phyloP scores from a whole-genome alignment of 192 early-diverging fungal species.

The Cladochytrium replicatum region DNA sequence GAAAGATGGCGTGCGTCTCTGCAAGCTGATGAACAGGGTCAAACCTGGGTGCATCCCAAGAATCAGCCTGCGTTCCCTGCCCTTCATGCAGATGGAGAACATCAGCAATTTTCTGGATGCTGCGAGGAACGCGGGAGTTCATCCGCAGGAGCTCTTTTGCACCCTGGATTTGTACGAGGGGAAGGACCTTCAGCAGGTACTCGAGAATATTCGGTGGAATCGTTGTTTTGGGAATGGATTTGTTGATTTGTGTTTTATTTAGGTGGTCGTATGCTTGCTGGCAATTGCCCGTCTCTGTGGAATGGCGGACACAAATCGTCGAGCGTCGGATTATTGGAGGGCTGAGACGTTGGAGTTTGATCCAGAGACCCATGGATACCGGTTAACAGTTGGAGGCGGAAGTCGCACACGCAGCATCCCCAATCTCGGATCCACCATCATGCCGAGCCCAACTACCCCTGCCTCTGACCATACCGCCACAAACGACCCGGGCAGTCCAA shows the following conservation, averaged over 20 bases:
- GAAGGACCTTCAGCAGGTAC: constrained; percentile 31
- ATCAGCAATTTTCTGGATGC: constrained; percentile 65
- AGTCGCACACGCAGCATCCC: no score
- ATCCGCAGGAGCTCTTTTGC: constrained; percentile 58
- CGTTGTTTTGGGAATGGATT: constrained; percentile 23
- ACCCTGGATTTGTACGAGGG: constrained; percentile 57
- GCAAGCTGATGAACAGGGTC: constrained; percentile 66
- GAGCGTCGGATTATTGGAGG: no score
- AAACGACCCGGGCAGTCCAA: no score
- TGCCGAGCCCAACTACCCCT: no score
- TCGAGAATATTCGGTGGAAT: constrained; percentile 26
- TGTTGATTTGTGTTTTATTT: constrained; percentile 2
- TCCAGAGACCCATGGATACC: no score
- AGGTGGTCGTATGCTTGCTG: neutral
- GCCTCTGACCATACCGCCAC: no score
- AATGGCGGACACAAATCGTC: no score
- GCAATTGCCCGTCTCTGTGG: no score
- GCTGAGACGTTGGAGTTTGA: no score
- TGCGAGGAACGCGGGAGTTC: constrained; percentile 23
- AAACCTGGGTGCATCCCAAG: constrained; percentile 60
- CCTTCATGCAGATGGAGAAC: constrained; percentile 81
- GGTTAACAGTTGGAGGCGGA: no score
- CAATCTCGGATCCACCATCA: no score
- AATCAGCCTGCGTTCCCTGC: constrained; percentile 58
- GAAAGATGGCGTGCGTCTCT: no score